Evolutionary conservation across 73 alveolate species (phyloP), one percentile per base, ranked within the genome.

Genomic region (Paraurostyla sp.): DNA sequence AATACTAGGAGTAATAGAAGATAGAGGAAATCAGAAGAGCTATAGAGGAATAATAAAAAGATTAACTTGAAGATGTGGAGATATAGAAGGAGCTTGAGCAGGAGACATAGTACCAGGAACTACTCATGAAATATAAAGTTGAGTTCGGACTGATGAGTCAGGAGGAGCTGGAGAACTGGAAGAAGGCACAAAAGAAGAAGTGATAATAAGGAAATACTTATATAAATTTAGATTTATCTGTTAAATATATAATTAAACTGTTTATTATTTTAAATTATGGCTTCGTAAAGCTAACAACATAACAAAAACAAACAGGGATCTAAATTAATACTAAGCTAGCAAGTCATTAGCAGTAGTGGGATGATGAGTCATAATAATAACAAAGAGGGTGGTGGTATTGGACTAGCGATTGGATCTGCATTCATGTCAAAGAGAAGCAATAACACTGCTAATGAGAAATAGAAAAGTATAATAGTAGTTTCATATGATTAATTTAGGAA

Each of bases 91-190:
- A 90, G 56, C 25, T 50, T 32, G 95, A 49, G n/a, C 86, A 68
- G 52, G 95, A 90, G 50, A 78, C 43, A 15, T 58, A 33, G 16
- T 90, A 82, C 54, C 90, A 90, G 43, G 87, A 62, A 32, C 59
- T 90, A 38, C 57, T 63, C 33, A n/a, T 90, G 58, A 83, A 83
- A 45, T 71, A 83, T 45, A 71, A 90, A 32, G 89, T 54, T 23
- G 95, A 82, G 23, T 62, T 90, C 54, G 91, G 91, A 4, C 20
- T 90, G 32, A 83, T 83, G 42, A 30, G 90, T 18, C 83, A 82
- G 52, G 95, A 90, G 54, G 92, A 90, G 71, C 49, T 58, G 3
- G 95, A 82, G 18, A 51, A 48, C 29, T 43, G 76, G 42, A 46
- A 83, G 46, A 85, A 63, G 41, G 71, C 76, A 22, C 76, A 68